These are phyloP conservation scores for Sabuloglossum arenarium DNA, from an alignment of 495 filamentous ascomycete genomes.

Conservation along the genomic window DNA sequence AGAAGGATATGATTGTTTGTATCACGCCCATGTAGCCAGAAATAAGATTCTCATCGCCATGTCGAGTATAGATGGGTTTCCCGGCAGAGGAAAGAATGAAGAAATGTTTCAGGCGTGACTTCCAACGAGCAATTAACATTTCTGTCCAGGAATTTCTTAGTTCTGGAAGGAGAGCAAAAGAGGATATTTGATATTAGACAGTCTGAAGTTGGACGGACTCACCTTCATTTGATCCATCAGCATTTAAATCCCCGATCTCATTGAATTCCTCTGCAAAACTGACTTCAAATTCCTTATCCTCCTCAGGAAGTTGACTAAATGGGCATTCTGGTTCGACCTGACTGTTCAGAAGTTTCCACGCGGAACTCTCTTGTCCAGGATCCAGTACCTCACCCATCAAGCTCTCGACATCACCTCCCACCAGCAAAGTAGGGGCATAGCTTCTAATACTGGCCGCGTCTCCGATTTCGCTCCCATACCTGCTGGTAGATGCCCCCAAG, in stretches of 20 bases:
- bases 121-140: conserved; percentile 46
- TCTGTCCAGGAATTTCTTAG: conserved; percentile 9
- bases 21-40: conserved; percentile 90
- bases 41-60: conserved; percentile 74
- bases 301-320: conserved; percentile 27
- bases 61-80: conserved; percentile 93
- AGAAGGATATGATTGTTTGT: conserved; percentile 95
- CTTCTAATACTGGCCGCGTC: conserved; percentile 74
- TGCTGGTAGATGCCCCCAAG: neutral
- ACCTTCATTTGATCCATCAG: conserved; percentile 47
- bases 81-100: conserved; percentile 88
- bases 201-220: neutral
- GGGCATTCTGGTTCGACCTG: conserved; percentile 36
- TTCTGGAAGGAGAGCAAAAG: neutral
- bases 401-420: conserved; percentile 60
- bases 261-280: conserved; percentile 64
- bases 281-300: conserved; percentile 28
- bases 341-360: conserved; percentile 35
- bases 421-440: conserved; percentile 51
- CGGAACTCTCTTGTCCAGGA: conserved; percentile 28
- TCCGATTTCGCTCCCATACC: conserved; percentile 29
- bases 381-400: conserved; percentile 49
- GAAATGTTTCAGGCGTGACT: conserved; percentile 85
- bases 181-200: neutral
- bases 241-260: conserved; percentile 41